A percentile compares a stretch with the other conserved stretches of the same genome.
phyloP scores from a whole-genome alignment of 2,329 filamentous ascomycete genomes.

The Calonectria fujianensis region DNA sequence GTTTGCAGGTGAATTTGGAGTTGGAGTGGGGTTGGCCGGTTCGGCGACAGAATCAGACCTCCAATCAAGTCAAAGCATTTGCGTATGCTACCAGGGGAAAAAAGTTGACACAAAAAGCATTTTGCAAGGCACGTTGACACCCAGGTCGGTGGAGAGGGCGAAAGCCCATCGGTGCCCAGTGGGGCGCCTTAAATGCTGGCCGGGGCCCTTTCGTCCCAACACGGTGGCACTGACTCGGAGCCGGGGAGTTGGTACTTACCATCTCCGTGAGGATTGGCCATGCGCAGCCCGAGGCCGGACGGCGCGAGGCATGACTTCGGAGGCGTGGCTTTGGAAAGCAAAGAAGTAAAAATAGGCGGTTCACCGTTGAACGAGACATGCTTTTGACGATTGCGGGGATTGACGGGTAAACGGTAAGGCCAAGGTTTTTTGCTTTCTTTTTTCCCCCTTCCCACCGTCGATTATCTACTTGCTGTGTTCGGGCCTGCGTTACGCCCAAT shows the following conservation, averaged over 20 bases:
- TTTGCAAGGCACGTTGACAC: conserved; percentile 33
- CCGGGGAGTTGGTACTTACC: conserved; percentile 13
- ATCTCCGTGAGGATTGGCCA: neutral
- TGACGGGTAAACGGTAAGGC: conserved; percentile 4
- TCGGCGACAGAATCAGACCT: neutral
- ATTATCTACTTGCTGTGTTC: neutral
- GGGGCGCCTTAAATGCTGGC: conserved; percentile 18
- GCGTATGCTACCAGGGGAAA: neutral
- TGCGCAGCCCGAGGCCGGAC: neutral
- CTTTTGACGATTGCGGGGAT: conserved; percentile 26
- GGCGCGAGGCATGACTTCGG: neutral
- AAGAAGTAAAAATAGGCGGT: neutral
- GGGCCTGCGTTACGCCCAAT: conserved; percentile 23
- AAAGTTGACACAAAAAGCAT: conserved; percentile 25
- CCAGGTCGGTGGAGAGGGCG: conserved; percentile 36
- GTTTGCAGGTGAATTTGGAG: neutral
- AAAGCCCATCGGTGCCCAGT: conserved; percentile 15
- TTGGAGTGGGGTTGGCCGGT: neutral
- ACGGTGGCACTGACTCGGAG: conserved; percentile 33
- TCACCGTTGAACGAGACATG: conserved; percentile 6
- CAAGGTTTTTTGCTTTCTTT: conserved; percentile 1
- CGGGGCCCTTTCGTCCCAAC: conserved; percentile 24
- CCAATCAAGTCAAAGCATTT: neutral
- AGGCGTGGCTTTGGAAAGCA: neutral
- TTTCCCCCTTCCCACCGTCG: neutral